Percentiles rank a stretch among this genome's conserved stretches.
Evolutionary conservation across 2,329 filamentous ascomycete genomes (phyloP).

Genomic region (Aspergillus ruber): DNA sequence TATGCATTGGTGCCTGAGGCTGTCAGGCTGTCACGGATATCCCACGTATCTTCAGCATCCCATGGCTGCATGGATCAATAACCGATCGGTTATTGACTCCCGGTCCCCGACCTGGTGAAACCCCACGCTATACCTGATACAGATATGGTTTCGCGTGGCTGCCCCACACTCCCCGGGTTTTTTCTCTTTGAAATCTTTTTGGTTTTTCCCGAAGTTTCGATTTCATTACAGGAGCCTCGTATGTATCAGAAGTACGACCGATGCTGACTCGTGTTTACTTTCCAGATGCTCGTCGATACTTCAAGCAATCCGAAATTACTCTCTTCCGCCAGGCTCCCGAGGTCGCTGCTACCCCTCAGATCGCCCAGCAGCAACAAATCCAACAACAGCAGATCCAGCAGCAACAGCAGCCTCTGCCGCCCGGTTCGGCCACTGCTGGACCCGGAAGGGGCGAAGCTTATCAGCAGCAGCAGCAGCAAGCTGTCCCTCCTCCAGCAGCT

Average conservation of each 20-base stretch:
- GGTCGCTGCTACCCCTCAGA: slow-evolving; percentile 34
- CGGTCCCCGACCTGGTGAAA: slow-evolving; percentile 9
- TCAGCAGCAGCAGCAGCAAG: slow-evolving; percentile 9
- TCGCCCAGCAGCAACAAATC: slow-evolving; percentile 35
- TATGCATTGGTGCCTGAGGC: slow-evolving; percentile 11
- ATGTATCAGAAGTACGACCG: background rate
- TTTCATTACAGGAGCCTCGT: slow-evolving; percentile 7
- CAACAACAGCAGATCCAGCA: slow-evolving; percentile 32
- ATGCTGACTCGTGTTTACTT: slow-evolving; percentile 6
- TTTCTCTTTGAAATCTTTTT: background rate
- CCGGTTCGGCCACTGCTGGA: slow-evolving; percentile 30
- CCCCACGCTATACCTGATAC: slow-evolving; percentile 26
- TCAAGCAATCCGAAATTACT: slow-evolving; percentile 98
- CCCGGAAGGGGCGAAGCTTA: slow-evolving; percentile 20
- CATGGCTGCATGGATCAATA: slow-evolving; percentile 18
- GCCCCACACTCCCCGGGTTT: slow-evolving; percentile 11
- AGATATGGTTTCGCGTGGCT: slow-evolving; percentile 15
- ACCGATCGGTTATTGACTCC: slow-evolving; percentile 31
- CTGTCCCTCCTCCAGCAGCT: slow-evolving; percentile 20
- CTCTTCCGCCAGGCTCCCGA: slow-evolving; percentile 71
- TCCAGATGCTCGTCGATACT: slow-evolving; percentile 87
- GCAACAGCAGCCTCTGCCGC: slow-evolving; percentile 29
- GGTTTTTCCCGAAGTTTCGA: slow-evolving; percentile 1
- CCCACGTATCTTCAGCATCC: slow-evolving; percentile 11
- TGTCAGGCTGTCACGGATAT: slow-evolving; percentile 1